Evolutionary conservation across 2,329 filamentous ascomycete species (phyloP), one percentile per base, ranked within the genome.

Genomic region (Thielaviopsis ethacetica): DNA sequence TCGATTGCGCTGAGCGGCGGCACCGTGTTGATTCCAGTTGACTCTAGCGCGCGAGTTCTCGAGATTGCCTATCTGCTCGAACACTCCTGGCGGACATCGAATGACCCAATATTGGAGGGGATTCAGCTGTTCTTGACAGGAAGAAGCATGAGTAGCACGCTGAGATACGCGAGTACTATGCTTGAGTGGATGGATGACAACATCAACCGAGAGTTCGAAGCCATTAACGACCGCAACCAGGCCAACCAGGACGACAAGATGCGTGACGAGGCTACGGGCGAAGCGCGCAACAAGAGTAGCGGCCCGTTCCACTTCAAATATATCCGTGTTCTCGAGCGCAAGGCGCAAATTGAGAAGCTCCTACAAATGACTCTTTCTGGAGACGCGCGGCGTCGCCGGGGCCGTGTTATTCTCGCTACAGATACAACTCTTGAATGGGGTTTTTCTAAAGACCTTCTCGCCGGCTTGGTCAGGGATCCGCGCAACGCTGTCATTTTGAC

Each of bases 121-220:
- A 73, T 80, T 0, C 81, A 78, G 65, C 75, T 96, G 0, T 96
- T 90, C 67, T 76, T 98, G 51, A 91, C 91, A 0, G 91, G 90
- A 47, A 85, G 84, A 61, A 95, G 89, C 62, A 86, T 88, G 63
- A 85, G 88, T 60, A 91, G 89, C 62, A 95, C 91, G 0, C 87
- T 97, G 77, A 81, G 89, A 57, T 88, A 96, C 64, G 88, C 91
- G 26, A 81, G 91, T 64, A 96, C 91, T 69, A 95, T 98, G 88
- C 76, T 98, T 34, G 93, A 98, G 68, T 98, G 93, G 93, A 97
- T 98, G 91, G 91, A 97, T 67, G 91, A 96, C 67, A 85, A 84
- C 60, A 94, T 98, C 61, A 86, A 95, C 50, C 84, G 90, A 58
- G 91, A 97, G 66, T 94, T 95, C 62, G 91, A 95, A 68, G 60